Evolutionary conservation across 2,329 filamentous ascomycete species (phyloP), one percentile per base, ranked within the genome.

Genomic region (Paracorniculantispora psalliotae): DNA sequence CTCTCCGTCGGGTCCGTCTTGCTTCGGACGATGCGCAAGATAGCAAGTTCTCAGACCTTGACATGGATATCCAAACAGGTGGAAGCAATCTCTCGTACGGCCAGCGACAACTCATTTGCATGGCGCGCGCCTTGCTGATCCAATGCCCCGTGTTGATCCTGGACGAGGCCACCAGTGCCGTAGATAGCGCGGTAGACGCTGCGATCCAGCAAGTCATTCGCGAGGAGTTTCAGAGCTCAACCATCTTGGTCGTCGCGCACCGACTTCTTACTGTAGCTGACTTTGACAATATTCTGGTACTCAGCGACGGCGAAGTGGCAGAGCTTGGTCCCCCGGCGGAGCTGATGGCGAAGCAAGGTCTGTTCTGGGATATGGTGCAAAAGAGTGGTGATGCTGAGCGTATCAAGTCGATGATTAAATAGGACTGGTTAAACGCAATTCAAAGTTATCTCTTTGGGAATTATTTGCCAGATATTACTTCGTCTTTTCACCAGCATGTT

Each of bases 331-430:
- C 47, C 1, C 53, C 54, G 2, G 25, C 23, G 1, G 49, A 59
- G 10, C 35, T 61, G n/a, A 13, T 54, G 39, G 33, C 17, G 2
- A 51, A 37, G 26, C 15, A 52, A 3, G 46, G 56, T 4, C 8
- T 37, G 2, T 61, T 61, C 28, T 58, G 54, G 48, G 33, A 55
- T n/a, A 44, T 59, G 48, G 55, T 63, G 61, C 50, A 69, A 13
- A 6, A 56, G 19, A 56, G 53, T 47, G 43, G 30, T 12, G 43
- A 49, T 43, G 19, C n/a, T 23, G 12, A 26, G 26, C 28, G 28
- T n/a, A n/a, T 47, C 5, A 13, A 7, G 13, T 21, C 12, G 12
- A n/a, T 19, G 5, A 49, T 49, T 10, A 8, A 21, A 19, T n/a
- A n/a, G n/a, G n/a, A n/a, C n/a, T n/a, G n/a, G n/a, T n/a, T n/a